Evolutionary conservation across 1,284 basidiomycete genomes (phyloP).

Genomic region (Apiotrichum gamsii): DNA sequence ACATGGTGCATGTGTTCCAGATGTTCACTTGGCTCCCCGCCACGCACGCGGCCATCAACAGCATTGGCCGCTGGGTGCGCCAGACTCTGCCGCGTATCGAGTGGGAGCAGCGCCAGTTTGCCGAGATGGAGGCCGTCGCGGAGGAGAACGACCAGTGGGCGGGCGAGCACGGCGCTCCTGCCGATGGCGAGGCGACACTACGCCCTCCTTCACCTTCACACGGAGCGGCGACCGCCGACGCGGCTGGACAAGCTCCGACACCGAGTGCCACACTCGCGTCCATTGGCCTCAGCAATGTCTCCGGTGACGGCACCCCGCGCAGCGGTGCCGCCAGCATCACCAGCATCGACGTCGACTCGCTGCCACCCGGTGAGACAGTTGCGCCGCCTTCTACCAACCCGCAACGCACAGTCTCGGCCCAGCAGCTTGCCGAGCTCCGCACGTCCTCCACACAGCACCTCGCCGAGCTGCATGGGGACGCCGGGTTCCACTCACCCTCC

Average conservation of each 20-base stretch:
- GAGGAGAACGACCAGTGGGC: slow-evolving; percentile 7
- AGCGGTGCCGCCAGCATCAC: background rate
- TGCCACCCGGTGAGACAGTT: background rate
- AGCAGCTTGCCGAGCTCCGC: background rate
- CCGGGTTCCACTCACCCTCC: slow-evolving; percentile 1
- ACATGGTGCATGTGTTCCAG: slow-evolving; percentile 88
- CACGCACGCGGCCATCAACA: slow-evolving; percentile 61
- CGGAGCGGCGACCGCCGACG: too few species aligned
- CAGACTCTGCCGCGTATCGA: slow-evolving; percentile 61
- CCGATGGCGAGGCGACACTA: background rate
- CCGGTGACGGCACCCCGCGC: background rate
- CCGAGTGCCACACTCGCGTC: background rate
- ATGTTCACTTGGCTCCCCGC: slow-evolving; percentile 74
- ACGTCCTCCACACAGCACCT: background rate
- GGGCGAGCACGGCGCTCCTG: background rate
- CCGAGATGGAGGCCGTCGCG: slow-evolving; percentile 1
- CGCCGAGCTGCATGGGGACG: background rate
- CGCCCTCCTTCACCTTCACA: background rate
- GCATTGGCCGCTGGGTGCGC: slow-evolving; percentile 56
- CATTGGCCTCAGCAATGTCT: background rate
- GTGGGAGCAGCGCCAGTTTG: slow-evolving; percentile 20
- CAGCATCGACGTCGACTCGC: slow-evolving; percentile 1
- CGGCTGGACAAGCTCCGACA: too few species aligned
- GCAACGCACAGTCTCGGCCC: background rate
- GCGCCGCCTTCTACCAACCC: background rate